These are phyloP conservation scores for Chaetothyriales sp. DNA, from an alignment of 2,329 filamentous ascomycete species.

Conservation along the genomic window DNA sequence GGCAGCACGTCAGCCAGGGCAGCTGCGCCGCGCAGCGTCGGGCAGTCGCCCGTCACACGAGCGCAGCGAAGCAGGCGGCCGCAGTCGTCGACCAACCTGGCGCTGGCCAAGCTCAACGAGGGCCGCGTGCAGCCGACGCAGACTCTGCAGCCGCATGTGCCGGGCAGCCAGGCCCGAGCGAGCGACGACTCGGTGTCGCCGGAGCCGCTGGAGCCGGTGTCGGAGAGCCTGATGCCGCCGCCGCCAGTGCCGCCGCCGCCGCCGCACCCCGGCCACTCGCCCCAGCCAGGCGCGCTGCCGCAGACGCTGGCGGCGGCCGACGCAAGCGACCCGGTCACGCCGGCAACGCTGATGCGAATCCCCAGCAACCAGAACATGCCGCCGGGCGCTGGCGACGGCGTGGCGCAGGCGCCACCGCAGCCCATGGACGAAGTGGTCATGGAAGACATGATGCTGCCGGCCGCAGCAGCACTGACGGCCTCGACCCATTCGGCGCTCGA, in stretches of 20 bases:
- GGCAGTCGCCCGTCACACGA: conserved; percentile 33
- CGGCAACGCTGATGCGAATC: conserved; percentile 75
- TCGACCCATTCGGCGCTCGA: conserved; percentile 18
- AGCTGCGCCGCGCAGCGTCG: conserved; percentile 23
- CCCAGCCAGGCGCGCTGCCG: conserved; percentile 19
- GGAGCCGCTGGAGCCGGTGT: conserved; percentile 35
- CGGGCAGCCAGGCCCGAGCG: conserved; percentile 20
- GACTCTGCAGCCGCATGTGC: conserved; percentile 12
- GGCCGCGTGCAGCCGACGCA: conserved; percentile 21
- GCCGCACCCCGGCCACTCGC: conserved; percentile 25
- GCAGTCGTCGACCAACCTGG: conserved; percentile 14
- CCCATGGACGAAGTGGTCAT: conserved; percentile 43
- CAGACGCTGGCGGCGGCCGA: too few relatives aligned
- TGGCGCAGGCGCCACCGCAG: too few relatives aligned
- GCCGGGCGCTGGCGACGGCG: conserved; percentile 23
- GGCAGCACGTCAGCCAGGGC: conserved; percentile 24
- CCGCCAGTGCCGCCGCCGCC: conserved; percentile 30
- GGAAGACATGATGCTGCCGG: conserved; percentile 59
- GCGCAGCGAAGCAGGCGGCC: conserved; percentile 27
- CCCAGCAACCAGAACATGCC: conserved; percentile 32
- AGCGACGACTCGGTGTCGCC: conserved; percentile 36
- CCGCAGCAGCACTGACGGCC: conserved; percentile 46
- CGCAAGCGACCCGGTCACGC: conserved; percentile 53
- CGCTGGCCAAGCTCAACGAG: conserved; percentile 24
- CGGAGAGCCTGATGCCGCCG: conserved; percentile 35